Evolutionary conservation across 2,329 filamentous ascomycete species (phyloP).

Genomic region (Trichoderma breve): DNA sequence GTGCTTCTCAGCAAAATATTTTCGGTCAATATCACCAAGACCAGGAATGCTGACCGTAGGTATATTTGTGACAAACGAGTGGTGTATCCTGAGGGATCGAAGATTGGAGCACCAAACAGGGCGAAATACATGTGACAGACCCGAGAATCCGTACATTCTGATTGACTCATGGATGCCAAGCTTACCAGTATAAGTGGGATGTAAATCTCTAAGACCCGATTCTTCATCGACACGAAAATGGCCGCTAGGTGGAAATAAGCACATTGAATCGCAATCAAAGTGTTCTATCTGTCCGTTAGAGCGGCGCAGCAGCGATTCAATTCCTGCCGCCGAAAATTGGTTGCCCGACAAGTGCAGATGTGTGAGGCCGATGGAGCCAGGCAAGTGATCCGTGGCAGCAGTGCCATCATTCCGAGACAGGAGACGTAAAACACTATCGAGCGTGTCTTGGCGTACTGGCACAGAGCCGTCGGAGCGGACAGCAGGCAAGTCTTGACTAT

Average conservation of each 20-base stretch:
- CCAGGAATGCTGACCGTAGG: slow-evolving; percentile 43
- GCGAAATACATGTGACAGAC: slow-evolving; percentile 48
- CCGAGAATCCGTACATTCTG: slow-evolving; percentile 44
- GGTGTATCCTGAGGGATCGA: slow-evolving; percentile 53
- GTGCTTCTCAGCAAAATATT: slow-evolving; percentile 45
- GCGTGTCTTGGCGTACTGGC: slow-evolving; percentile 29
- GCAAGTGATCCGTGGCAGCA: slow-evolving; percentile 24
- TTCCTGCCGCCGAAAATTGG: slow-evolving; percentile 42
- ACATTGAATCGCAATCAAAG: slow-evolving; percentile 49
- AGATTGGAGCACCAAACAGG: slow-evolving; percentile 55
- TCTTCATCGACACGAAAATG: background rate
- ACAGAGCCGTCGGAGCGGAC: slow-evolving; percentile 34
- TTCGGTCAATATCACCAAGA: slow-evolving; percentile 36
- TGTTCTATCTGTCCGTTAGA: slow-evolving; percentile 50
- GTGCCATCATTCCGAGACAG: slow-evolving; percentile 24
- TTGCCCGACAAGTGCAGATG: slow-evolving; percentile 56
- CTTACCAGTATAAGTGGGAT: background rate
- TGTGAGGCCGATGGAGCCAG: slow-evolving; percentile 40
- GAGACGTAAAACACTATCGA: slow-evolving; percentile 28
- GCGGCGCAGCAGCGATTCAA: slow-evolving; percentile 43
- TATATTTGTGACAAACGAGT: slow-evolving; percentile 58
- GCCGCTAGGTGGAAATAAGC: slow-evolving; percentile 28
- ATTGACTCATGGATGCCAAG: slow-evolving; percentile 31
- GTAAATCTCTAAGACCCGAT: background rate
- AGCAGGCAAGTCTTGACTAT: background rate